Base-by-base conservation (phyloP, 352 stramenopile species). In the Pythium volutum region DNA sequence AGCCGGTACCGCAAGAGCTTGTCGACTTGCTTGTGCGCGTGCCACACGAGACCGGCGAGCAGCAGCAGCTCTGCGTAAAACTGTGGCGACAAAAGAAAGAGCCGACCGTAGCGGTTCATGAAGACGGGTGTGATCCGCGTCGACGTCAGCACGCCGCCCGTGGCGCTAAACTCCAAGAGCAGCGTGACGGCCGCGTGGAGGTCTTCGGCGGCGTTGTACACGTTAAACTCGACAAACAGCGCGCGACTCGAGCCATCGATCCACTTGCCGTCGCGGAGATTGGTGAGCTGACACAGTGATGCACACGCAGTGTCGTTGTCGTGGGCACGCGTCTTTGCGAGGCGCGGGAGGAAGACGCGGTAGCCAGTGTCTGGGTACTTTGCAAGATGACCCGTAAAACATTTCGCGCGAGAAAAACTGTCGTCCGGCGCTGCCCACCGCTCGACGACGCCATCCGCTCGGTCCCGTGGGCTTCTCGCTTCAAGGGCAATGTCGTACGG, bases 181-280 rank as follows among this genome's bases (percentile, higher is more conserved):
- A 92, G 55, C 11, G 69, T 69, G 4, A 87, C 70, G 3, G 70
- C 64, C 25, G 66, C 78, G 58, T 88, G 77, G 31, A 80, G 65
- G 10, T 80, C 79, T 8, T 75, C 39, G 3, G 74, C 77, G 10
- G 70, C 56, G 20, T 86, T 89, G 74, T 87, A 89, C 22, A 89
- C 38, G 38, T 87, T 92, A 59, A 88, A 90, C 42, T 77, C 67
- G 15, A 78, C 64, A 47, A 88, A 77, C 15, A 90, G 57, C 29
- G 75, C 70, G 10, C 80, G 67, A 26, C 60, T 78, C 1, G 70
- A 75, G 10, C 57, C 53, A 25, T 88, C 77, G n/a, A 92, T 58
- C 82, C 82, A 92, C 26, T 71, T 36, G 23, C 26, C 31, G n/a
- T n/a, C 39, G 14, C 62, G 67, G 14, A 89, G 68, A 48, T 57